Evolutionary conservation across 768 basidiomycete genomes (phyloP), one percentile per base, ranked within the genome.

Genomic region (Leccinellum luteum): DNA sequence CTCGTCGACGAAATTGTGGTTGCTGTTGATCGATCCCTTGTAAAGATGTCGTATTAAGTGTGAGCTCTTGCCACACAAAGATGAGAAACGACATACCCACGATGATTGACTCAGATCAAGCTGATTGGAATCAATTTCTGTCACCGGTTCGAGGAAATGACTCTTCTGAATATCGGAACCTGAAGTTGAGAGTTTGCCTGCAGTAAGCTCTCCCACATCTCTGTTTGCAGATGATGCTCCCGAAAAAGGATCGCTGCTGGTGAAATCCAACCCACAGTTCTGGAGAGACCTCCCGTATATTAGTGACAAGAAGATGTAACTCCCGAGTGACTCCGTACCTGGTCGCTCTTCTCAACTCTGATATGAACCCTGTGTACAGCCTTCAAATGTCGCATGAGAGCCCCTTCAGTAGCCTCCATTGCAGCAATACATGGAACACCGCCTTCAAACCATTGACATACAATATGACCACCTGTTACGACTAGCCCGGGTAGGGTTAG

Each of bases 21-120:
- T 60, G 15, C 43, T 45, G 1, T 32, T 4, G 3, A 60, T 60
- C 41, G 49, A 35, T 31, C 60, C 59, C 51, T 60, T 48, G 4
- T 3, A 15, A 6, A 2, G 7, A 10, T 3, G 15, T 15, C 13
- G n/a, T n/a, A 34, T 25, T 25, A 25, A 25, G 31, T 13, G 4
- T 0, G n/a, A 21, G 38, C 14, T 5, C 3, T 23, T 4, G 1
- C 6, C 13, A 52, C 31, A 31, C 31, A 35, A 30, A 41, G 13
- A 19, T 12, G 25, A 25, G 25, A 25, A 25, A 25, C 25, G 25
- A 25, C 25, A 25, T 25, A 25, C 25, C 25, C 25, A 25, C 25
- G 25, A 25, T 25, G 25, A 3, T 25, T 25, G 25, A 25, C 25
- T 25, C 25, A 25, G 3, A 25, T 25, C 25, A 25, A 25, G 25